Base-by-base conservation (phyloP, 805 yeast species). In the Kluyveromyces wickerhamii region DNA sequence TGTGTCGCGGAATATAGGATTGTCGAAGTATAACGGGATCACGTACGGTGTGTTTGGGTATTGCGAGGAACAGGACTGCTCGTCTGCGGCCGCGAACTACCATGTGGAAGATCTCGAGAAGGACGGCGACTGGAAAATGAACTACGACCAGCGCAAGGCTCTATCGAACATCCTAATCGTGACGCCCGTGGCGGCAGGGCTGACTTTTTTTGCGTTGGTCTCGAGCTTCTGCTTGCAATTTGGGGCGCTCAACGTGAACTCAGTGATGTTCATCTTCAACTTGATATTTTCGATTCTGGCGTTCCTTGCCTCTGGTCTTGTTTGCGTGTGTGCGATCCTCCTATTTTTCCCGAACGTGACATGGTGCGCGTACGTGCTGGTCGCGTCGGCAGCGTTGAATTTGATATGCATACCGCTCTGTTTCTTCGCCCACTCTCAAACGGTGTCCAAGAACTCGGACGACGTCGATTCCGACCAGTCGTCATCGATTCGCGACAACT, bases 281-380 rank as follows among this genome's bases (percentile, higher is more conserved):
- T 53, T 77, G 20, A 44, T 72, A 2, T 51, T 73, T 27, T 51
- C 71, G 12, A 40, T 72, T 16, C 27, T 80, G 8, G 63, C 77
- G 0, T 77, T 79, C 51, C 40, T 75, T 11, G 63, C 70, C 8
- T 59, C 84, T 7, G 68, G 79, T 1, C 43, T 80, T 26, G 58
- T 70, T 16, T 72, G 80, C 35, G 57, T 82, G 8, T 67, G 77
- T 19, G 62, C 65, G 0, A 66, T 80, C 24, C 47, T 83, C 32
- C 59, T 74, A 11, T 82, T 78, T 52, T 70, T 65, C 45, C 92
- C 92, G 7, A 63, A 77, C 41, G 65, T 79, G 12, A 58, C 66
- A 5, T 82, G 88, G 88, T 67, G 77, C n/a, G 67, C 78, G 7
- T 82, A 89, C 88, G 52, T 78, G 21, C 63, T 79, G 48, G 67